phyloP scores from a whole-genome alignment of 768 basidiomycete species.

The Kondoa subrosea region DNA sequence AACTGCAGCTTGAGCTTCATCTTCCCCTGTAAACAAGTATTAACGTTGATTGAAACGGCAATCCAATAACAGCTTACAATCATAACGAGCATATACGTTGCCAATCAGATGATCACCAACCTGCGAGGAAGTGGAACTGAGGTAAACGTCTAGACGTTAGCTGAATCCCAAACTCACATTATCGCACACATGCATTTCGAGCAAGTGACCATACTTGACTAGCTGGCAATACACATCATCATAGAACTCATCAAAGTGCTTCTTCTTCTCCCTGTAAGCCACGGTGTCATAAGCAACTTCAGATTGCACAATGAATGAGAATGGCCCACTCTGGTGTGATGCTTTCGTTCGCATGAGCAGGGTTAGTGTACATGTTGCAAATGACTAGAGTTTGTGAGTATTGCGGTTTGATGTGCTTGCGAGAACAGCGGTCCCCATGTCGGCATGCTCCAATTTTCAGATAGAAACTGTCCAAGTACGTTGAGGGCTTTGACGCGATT shows the following conservation, averaged over 20 bases:
- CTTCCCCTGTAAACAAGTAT: conserved; percentile 42
- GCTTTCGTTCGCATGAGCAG: conserved; percentile 50
- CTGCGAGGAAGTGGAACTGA: too few species aligned
- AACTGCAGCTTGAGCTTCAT: conserved; percentile 83
- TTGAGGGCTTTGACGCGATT: background rate
- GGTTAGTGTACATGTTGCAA: conserved; percentile 97
- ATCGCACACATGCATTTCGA: conserved; percentile 96
- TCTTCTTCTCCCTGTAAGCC: conserved; percentile 53
- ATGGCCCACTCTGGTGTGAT: conserved; percentile 14
- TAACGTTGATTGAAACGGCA: background rate
- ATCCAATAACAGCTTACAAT: conserved; percentile 38
- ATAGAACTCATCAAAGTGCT: conserved; percentile 37
- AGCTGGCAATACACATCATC: conserved; percentile 44
- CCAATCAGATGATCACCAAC: too few species aligned
- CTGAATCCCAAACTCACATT: too few species aligned
- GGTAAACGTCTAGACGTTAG: too few species aligned
- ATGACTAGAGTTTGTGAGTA: conserved; percentile 93
- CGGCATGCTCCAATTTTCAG: conserved; percentile 90
- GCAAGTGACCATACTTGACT: conserved; percentile 80
- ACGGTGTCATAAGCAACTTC: conserved; percentile 5
- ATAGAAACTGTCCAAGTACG: background rate
- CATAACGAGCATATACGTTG: conserved; percentile 96
- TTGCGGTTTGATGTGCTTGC: conserved; percentile 94
- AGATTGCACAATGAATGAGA: conserved; percentile 5
- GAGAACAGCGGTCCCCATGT: conserved; percentile 92